These are phyloP conservation scores for Acanthamoeba culbertsoni DNA, from an alignment of 208 protist species.

Conservation along the genomic window DNA sequence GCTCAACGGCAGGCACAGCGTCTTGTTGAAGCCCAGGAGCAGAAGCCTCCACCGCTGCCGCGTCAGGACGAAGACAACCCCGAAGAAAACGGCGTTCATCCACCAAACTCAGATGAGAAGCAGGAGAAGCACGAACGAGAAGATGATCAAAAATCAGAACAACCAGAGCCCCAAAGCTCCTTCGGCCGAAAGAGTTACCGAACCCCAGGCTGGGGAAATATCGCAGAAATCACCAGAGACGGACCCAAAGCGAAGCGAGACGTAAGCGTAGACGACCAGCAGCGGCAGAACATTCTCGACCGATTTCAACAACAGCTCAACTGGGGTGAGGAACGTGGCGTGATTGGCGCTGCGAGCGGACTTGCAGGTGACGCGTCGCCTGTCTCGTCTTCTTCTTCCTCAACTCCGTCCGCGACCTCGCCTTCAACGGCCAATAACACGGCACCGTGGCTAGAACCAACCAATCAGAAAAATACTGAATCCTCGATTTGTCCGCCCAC, in stretches of 20 bases:
- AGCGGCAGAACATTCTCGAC: neutral
- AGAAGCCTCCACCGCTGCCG: too few relatives aligned
- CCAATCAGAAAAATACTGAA: too few relatives aligned
- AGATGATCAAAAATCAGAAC: too few relatives aligned
- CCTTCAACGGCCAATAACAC: neutral
- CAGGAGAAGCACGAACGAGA: neutral
- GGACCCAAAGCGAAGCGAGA: neutral
- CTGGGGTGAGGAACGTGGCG: neutral
- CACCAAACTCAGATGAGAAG: neutral
- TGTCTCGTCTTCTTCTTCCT: neutral
- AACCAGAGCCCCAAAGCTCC: too few relatives aligned
- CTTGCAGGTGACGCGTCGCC: neutral
- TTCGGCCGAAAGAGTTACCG: neutral
- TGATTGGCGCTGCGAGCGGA: neutral
- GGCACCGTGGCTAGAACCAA: too few relatives aligned
- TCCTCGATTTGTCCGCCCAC: too few relatives aligned
- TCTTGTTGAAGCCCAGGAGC: too few relatives aligned
- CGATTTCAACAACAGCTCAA: neutral
- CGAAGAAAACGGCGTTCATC: neutral
- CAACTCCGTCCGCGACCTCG: neutral
- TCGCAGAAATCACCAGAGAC: too few relatives aligned
- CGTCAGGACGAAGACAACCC: neutral
- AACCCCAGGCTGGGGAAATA: neutral
- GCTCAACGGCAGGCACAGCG: too few relatives aligned
- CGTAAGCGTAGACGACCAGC: neutral